phyloP scores from a whole-genome alignment of 495 filamentous ascomycete genomes.

The Trichocladium uniseriatum region DNA sequence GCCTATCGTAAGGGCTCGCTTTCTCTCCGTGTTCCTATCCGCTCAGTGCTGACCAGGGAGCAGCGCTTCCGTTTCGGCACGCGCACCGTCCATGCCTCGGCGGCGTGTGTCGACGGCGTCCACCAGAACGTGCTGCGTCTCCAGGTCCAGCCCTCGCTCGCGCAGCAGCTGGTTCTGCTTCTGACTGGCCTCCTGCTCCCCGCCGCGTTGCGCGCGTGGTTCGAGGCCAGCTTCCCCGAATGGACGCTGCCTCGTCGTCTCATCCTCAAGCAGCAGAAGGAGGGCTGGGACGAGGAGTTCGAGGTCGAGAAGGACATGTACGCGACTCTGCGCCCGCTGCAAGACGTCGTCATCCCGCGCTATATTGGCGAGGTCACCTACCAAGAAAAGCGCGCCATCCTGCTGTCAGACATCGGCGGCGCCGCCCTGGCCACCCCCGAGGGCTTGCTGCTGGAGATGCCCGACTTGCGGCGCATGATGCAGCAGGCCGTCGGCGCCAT shows the following conservation, averaged over 20 bases:
- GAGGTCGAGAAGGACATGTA: not conserved
- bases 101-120: not conserved
- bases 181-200: not conserved
- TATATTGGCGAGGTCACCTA: not conserved
- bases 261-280: not conserved
- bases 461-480: not conserved
- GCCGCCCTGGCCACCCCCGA: not conserved
- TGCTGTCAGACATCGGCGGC: not conserved
- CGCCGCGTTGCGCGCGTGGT: not conserved
- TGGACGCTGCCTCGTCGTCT: not conserved
- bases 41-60: no score
- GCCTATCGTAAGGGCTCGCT: no score
- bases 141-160: not conserved
- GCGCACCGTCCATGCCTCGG: not conserved
- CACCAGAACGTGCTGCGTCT: not conserved
- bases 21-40: no score
- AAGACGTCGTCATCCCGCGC: not conserved
- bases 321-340: not conserved
- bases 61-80: not conserved
- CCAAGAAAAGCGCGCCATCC: not conserved
- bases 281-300: not conserved
- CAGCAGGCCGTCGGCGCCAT: not conserved
- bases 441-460: not conserved
- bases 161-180: not conserved
- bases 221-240: not conserved